Evolutionary conservation across 2,329 filamentous ascomycete genomes (phyloP).

Genomic region (Ceratocystis alfenasii): DNA sequence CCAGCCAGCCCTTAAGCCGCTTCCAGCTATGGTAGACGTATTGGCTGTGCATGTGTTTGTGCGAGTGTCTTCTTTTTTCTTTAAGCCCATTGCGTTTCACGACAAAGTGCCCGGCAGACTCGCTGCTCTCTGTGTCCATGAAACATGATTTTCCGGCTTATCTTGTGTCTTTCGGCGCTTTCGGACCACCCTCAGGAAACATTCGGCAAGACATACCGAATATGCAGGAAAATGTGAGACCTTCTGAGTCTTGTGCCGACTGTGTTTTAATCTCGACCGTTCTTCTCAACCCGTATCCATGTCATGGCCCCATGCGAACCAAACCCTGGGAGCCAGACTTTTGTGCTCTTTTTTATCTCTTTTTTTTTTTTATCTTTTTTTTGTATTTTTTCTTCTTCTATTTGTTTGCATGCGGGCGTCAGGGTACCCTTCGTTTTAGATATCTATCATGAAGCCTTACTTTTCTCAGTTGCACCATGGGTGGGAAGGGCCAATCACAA

Average conservation of each 20-base stretch:
- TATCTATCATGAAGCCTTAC: background rate
- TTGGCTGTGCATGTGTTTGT: background rate
- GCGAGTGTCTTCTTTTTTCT: background rate
- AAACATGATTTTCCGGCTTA: conserved; percentile 10
- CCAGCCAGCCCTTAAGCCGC: background rate
- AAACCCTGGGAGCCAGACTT: conserved; percentile 5
- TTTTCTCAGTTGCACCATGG: background rate
- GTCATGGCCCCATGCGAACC: conserved; percentile 1
- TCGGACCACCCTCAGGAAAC: conserved; percentile 5
- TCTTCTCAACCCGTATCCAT: background rate
- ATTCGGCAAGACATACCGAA: conserved; percentile 9
- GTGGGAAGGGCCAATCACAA: background rate
- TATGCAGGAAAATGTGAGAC: conserved; percentile 1
- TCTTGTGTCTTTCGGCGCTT: background rate
- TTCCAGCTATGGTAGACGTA: too few relatives aligned
- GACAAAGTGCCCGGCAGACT: background rate
- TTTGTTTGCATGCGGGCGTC: conserved; percentile 5
- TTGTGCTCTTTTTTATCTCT: background rate
- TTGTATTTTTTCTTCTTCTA: background rate
- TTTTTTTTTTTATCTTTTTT: too few relatives aligned
- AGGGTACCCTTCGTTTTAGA: conserved; percentile 5
- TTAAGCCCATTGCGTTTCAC: background rate
- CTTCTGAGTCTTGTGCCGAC: background rate
- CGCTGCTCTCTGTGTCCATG: background rate
- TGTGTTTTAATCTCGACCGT: conserved; percentile 8